Base-by-base conservation (phyloP, 805 yeast species). In the Saccharomycopsis fodiens region DNA sequence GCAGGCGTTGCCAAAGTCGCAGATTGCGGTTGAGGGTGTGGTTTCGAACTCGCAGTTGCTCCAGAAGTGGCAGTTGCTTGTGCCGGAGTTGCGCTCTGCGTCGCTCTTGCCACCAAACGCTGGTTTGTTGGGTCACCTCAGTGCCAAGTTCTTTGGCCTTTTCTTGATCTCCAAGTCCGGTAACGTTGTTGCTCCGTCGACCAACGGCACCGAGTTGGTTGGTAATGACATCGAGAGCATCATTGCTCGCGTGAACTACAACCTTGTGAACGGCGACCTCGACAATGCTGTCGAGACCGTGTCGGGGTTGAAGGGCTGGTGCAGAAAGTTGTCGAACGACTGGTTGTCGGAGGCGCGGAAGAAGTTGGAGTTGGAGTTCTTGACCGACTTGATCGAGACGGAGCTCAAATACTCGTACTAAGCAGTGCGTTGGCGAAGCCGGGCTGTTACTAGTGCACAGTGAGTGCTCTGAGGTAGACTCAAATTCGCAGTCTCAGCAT, bases 51-150 rank as follows among this genome's bases (percentile, higher is more conserved):
- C 87, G 22, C 96, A 88, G 65, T 70, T 88, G 39, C 73, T 82
- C 51, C 71, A 84, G 35, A 79, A 95, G 57, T 86, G 95, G 85
- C 76, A 79, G 53, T 67, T 80, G 44, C 72, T 93, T 49, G 80
- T 74, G 19, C 93, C 94, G 13, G 95, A 91, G 66, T 76, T 93
- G 59, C 81, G 95, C 63, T 78, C 87, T 25, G 89, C 94, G 5
- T 79, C 96, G 3, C 68, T 93, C 55, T 75, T 89, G 51, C 97
- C 97, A 45, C 95, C 94, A 55, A 85, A 91, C 59, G 95, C 98
- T 21, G 98, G 98, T 59, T 74, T 93, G 45, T 75, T 91, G 56
- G 97, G 96, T 25, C 96, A 93, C 64, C 62, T 88, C 36, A 74
- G 94, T 4, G 89, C 97, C 15, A 70, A 73, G 54, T 46, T 87